Evolutionary conservation across 2,329 filamentous ascomycete species (phyloP).

Genomic region (Magnaporthiopsis incrustans): DNA sequence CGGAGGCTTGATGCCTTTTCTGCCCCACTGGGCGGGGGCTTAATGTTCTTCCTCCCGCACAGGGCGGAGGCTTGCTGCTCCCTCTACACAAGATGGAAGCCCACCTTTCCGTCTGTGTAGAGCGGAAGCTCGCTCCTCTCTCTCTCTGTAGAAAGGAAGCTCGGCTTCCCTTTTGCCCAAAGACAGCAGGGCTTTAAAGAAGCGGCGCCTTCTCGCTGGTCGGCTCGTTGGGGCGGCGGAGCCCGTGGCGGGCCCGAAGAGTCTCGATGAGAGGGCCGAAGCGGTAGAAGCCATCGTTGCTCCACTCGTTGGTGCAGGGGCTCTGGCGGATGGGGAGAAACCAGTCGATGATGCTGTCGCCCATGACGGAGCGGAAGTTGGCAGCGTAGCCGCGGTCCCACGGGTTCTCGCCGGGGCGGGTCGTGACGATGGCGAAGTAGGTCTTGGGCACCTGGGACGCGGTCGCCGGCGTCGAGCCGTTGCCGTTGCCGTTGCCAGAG

Average conservation of each 20-base stretch:
- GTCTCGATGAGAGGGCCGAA: slow-evolving; percentile 54
- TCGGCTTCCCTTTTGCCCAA: background rate
- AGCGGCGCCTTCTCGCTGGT: slow-evolving; percentile 1
- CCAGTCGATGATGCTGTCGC: slow-evolving; percentile 64
- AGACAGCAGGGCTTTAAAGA: background rate
- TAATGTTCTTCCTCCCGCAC: no score
- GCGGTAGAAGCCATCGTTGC: slow-evolving; percentile 57
- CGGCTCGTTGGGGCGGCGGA: slow-evolving; percentile 14
- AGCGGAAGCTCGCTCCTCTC: background rate
- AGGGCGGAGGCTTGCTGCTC: background rate
- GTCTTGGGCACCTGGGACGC: slow-evolving; percentile 32
- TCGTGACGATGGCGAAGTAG: slow-evolving; percentile 73
- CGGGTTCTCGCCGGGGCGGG: slow-evolving; percentile 68
- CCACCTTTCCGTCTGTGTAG: background rate
- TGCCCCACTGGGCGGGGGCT: background rate
- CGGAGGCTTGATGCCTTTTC: background rate
- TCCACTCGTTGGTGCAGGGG: slow-evolving; percentile 64
- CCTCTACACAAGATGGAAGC: background rate
- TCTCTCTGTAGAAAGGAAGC: background rate
- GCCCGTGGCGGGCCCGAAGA: slow-evolving; percentile 38
- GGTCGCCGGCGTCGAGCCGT: slow-evolving; percentile 7
- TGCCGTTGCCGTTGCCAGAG: background rate
- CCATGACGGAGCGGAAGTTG: slow-evolving; percentile 80
- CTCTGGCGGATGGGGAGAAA: slow-evolving; percentile 67
- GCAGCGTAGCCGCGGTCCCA: slow-evolving; percentile 64